Conservation (phyloP, 257 asterid genomes). For the Nicotiana sylvestris region DNA sequence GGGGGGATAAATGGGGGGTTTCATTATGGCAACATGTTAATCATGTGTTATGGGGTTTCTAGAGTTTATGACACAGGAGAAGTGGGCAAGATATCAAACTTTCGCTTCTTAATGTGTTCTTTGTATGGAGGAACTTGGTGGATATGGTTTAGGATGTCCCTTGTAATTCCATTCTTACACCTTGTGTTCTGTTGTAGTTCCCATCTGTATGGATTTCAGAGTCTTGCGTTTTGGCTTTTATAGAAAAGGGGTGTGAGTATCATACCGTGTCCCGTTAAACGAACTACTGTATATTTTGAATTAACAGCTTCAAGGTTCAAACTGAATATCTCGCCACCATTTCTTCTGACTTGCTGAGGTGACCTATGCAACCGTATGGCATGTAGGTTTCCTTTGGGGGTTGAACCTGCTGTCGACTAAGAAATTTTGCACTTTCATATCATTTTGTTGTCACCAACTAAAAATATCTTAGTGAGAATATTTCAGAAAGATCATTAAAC, state of each 20-base stretch:
- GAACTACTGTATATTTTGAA: background rate
- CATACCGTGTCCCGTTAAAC: background rate
- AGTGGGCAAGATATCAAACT: constrained; percentile 3
- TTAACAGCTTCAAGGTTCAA: background rate
- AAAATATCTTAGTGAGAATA: background rate
- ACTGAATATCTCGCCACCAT: background rate
- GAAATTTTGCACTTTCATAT: background rate
- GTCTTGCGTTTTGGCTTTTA: constrained; percentile 17
- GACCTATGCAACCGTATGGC: background rate
- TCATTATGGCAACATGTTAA: constrained; percentile 15
- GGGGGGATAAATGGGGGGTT: background rate
- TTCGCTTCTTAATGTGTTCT: background rate
- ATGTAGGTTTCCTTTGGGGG: background rate
- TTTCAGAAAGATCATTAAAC: background rate
- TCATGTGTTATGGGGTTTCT: constrained; percentile 27
- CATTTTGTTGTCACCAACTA: background rate
- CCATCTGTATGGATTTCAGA: constrained; percentile 14
- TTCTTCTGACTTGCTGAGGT: background rate
- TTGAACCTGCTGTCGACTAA: background rate
- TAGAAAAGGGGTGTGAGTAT: constrained; percentile 11
- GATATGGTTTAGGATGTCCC: constrained; percentile 14
- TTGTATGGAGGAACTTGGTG: constrained; percentile 6
- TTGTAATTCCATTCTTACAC: constrained; percentile 13
- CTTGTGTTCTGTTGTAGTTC: constrained; percentile 12
- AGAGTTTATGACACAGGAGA: constrained; percentile 15